phyloP scores from a whole-genome alignment of 176 grass and related monocot genomes.

The Urochloa ruziziensis region DNA sequence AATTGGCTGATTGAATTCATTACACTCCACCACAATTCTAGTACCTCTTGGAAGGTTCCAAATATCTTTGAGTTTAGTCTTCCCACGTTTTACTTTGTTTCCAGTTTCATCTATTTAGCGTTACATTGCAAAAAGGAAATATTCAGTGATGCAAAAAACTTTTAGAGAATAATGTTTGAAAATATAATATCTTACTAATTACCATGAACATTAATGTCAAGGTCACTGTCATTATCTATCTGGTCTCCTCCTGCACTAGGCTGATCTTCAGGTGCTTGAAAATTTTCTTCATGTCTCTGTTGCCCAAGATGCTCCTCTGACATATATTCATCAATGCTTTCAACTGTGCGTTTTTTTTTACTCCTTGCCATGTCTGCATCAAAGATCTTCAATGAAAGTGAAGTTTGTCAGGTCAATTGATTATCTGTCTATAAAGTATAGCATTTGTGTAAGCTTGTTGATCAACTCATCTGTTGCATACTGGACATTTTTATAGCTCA shows the following conservation, averaged over 20 bases:
- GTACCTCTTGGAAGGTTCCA: neutral
- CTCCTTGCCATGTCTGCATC: neutral
- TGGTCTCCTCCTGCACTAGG: neutral
- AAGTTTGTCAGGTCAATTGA: neutral
- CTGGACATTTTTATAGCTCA: no score
- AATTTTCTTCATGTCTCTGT: neutral
- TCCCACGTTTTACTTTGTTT: neutral
- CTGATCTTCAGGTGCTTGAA: neutral
- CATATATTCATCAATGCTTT: neutral
- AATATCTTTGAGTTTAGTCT: neutral
- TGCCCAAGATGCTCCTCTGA: neutral
- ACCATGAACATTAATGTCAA: neutral
- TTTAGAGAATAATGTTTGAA: neutral
- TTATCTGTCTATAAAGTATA: no score
- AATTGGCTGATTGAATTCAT: conserved; percentile 12
- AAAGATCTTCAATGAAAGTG: neutral
- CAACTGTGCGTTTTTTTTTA: neutral
- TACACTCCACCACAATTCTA: neutral
- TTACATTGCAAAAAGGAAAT: neutral
- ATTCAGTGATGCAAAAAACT: neutral
- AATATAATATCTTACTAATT: neutral
- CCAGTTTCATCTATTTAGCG: neutral
- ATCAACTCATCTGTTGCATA: no score
- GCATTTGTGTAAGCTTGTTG: no score
- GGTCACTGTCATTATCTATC: neutral